Evolutionary conservation across 2,329 filamentous ascomycete genomes (phyloP).

Genomic region (Hymenoscyphus occultus): DNA sequence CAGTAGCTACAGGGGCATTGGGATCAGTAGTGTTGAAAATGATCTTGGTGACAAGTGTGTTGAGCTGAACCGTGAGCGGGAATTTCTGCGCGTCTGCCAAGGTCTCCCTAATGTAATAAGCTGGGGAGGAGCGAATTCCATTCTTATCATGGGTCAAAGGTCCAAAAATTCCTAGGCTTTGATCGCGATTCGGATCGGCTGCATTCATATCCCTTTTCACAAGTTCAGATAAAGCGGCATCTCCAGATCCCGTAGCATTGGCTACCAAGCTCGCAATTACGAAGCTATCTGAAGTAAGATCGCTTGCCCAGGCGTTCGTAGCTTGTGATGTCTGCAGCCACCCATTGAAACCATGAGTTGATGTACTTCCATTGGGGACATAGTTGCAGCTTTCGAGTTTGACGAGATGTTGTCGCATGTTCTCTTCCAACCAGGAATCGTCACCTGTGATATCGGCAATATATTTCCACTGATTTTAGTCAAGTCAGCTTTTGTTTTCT

Average conservation of each 20-base stretch:
- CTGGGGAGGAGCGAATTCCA: background rate
- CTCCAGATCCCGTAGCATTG: background rate
- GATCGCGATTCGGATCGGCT: background rate
- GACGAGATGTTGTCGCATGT: conserved; percentile 43
- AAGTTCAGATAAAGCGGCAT: conserved; percentile 35
- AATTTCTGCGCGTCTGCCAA: conserved; percentile 17
- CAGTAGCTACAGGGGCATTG: conserved; percentile 36
- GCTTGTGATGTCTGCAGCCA: conserved; percentile 6
- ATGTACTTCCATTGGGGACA: conserved; percentile 34
- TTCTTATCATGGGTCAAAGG: conserved; percentile 4
- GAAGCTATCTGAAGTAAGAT: background rate
- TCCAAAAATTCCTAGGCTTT: conserved; percentile 6
- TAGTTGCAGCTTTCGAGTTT: conserved; percentile 45
- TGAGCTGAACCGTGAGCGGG: conserved; percentile 9
- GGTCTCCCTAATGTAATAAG: conserved; percentile 6
- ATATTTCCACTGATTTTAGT: conserved; percentile 34
- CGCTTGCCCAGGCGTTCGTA: background rate
- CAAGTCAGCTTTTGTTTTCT: background rate
- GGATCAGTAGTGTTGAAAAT: conserved; percentile 34
- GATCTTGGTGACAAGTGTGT: conserved; percentile 40
- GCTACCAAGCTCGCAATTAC: background rate
- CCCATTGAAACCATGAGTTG: conserved; percentile 43
- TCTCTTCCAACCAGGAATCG: conserved; percentile 38
- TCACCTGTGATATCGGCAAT: conserved; percentile 44
- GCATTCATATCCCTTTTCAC: conserved; percentile 16